These are phyloP conservation scores for Pichia paraexigua DNA, from an alignment of 805 yeast genomes.

Conservation along the genomic window DNA sequence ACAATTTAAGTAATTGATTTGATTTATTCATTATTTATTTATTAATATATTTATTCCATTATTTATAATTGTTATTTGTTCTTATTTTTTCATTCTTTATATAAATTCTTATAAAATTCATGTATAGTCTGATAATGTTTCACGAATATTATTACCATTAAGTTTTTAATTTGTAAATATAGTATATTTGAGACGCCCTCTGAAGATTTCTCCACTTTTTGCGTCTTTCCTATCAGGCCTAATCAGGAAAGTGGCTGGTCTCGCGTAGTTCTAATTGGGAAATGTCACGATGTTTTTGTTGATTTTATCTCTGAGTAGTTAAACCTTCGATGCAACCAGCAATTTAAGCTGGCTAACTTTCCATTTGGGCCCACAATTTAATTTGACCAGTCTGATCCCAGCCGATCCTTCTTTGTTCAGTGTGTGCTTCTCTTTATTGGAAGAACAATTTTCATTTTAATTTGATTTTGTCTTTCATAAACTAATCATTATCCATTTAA, in stretches of 20 bases:
- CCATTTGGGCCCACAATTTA: too few relatives aligned
- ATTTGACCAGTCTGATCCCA: background rate
- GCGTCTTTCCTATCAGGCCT: background rate
- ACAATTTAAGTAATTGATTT: slow-evolving; percentile 14
- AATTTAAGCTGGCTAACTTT: background rate
- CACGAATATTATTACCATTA: background rate
- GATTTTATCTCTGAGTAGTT: too few relatives aligned
- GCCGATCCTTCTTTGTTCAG: background rate
- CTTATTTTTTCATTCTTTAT: background rate
- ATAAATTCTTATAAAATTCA: background rate
- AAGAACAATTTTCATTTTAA: background rate
- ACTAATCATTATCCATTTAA: too few relatives aligned
- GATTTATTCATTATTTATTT: background rate
- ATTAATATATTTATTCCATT: background rate
- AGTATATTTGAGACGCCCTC: too few relatives aligned
- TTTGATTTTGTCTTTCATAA: too few relatives aligned
- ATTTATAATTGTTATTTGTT: background rate
- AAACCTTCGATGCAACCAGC: background rate
- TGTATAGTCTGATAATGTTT: background rate
- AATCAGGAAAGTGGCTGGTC: background rate
- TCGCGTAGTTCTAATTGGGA: background rate
- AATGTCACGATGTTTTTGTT: background rate
- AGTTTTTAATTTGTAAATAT: background rate
- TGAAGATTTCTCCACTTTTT: background rate
- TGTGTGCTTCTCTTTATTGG: too few relatives aligned